Conservation (phyloP, 2,329 filamentous ascomycete species). For the Didymosphaeria variabile region DNA sequence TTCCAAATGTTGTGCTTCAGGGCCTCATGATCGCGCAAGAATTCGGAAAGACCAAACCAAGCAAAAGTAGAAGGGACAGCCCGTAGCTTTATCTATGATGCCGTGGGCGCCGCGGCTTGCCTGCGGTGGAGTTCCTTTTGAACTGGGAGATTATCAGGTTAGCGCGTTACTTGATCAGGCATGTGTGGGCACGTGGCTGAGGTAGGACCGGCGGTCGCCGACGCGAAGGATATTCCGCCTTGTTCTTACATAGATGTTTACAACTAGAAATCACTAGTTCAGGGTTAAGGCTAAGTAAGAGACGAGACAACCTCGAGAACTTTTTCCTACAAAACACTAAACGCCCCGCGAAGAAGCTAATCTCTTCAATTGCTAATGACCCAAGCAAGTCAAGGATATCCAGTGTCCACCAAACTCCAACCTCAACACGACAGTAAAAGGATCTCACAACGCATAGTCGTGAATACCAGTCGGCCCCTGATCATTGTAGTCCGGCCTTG, state of each 20-base stretch:
- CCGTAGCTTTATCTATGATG: slow-evolving; percentile 18
- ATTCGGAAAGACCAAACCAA: not conserved
- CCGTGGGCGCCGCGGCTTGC: slow-evolving; percentile 3
- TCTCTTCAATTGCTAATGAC: not conserved
- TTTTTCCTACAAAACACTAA: not conserved
- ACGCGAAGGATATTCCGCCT: slow-evolving; percentile 8
- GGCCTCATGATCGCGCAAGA: not conserved
- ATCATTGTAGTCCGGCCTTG: slow-evolving; percentile 73
- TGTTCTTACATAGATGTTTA: not conserved
- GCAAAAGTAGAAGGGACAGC: not conserved
- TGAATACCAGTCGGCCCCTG: slow-evolving; percentile 71
- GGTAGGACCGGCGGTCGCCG: slow-evolving; percentile 29
- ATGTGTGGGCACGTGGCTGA: slow-evolving; percentile 20
- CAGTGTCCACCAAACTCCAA: slow-evolving; percentile 27
- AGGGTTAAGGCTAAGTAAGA: not conserved
- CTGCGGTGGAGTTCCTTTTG: slow-evolving; percentile 20
- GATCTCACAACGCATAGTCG: slow-evolving; percentile 55
- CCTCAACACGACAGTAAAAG: slow-evolving; percentile 25
- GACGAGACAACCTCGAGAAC: not conserved
- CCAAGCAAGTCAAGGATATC: slow-evolving; percentile 15
- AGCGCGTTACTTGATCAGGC: slow-evolving; percentile 20
- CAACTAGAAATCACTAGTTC: not conserved
- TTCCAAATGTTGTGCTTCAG: not conserved
- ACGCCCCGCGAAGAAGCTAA: slow-evolving; percentile 1
- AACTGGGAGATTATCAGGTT: slow-evolving; percentile 17